phyloP scores from a whole-genome alignment of 768 basidiomycete genomes.

The Boletus patriciae region DNA sequence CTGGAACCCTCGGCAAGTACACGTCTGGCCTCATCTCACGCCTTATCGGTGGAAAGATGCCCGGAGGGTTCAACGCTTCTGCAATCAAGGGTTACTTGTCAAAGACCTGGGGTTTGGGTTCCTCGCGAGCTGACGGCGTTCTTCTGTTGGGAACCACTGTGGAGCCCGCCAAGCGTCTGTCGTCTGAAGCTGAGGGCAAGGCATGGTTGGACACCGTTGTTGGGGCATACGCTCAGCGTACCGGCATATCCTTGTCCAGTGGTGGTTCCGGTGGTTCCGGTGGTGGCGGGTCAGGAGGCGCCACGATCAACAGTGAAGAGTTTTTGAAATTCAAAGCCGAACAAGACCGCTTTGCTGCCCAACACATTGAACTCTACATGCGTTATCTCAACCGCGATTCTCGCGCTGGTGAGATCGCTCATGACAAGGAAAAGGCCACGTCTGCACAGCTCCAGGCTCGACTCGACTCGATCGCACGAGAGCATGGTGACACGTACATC shows the following conservation, averaged over 20 bases:
- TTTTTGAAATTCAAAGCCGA: slow-evolving; percentile 95
- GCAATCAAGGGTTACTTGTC: slow-evolving; percentile 85
- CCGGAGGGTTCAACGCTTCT: slow-evolving; percentile 95
- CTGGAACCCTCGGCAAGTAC: slow-evolving; percentile 91
- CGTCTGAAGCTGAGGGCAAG: slow-evolving; percentile 89
- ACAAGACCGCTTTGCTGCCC: slow-evolving; percentile 87
- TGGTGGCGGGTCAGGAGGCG: slow-evolving; percentile 65
- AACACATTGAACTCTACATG: slow-evolving; percentile 96
- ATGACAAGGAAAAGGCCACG: slow-evolving; percentile 82
- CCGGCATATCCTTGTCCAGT: slow-evolving; percentile 80
- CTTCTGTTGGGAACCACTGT: slow-evolving; percentile 88
- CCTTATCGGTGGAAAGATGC: slow-evolving; percentile 94
- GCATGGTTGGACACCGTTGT: slow-evolving; percentile 89
- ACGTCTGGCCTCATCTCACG: slow-evolving; percentile 87
- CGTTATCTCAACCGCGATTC: slow-evolving; percentile 94
- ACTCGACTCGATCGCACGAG: slow-evolving; percentile 83
- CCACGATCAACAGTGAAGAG: slow-evolving; percentile 95
- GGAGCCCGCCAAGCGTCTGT: slow-evolving; percentile 93
- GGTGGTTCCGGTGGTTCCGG: slow-evolving; percentile 62
- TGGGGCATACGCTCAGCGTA: slow-evolving; percentile 79
- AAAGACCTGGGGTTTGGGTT: slow-evolving; percentile 95
- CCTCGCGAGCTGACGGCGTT: slow-evolving; percentile 85
- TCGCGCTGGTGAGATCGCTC: slow-evolving; percentile 86
- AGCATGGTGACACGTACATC: slow-evolving; percentile 93
- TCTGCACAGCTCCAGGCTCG: slow-evolving; percentile 72